phyloP scores from a whole-genome alignment of 495 filamentous ascomycete genomes.

The Xylaria flabelliformis region DNA sequence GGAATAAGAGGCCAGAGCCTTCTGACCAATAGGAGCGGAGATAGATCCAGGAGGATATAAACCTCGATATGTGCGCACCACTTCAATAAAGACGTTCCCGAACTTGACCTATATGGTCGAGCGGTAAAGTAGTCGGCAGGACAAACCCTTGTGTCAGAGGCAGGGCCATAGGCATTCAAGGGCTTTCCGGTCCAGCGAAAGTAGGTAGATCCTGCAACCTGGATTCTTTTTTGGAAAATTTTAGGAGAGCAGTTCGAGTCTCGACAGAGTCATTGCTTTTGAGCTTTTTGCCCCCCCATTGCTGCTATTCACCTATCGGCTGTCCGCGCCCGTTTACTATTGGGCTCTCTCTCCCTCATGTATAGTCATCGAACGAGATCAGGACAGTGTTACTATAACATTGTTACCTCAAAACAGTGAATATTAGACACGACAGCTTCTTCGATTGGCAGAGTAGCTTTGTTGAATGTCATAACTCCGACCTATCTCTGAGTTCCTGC shows the following conservation, averaged over 20 bases:
- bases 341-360: background rate
- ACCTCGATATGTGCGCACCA: background rate
- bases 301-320: background rate
- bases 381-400: too few species aligned
- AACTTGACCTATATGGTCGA: background rate
- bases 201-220: too few species aligned
- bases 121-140: slow-evolving; percentile 1
- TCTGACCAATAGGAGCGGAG: too few species aligned
- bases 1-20: too few species aligned
- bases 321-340: background rate
- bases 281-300: background rate
- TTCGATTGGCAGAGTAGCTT: background rate
- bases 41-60: background rate
- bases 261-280: too few species aligned
- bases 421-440: background rate
- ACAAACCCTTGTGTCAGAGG: background rate
- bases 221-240: too few species aligned
- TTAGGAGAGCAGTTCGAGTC: too few species aligned
- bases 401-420: background rate
- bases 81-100: background rate
- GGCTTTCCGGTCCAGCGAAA: background rate
- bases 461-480: slow-evolving; percentile 6
- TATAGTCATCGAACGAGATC: background rate
- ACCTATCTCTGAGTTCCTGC: slow-evolving; percentile 2
- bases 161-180: background rate